A percentile compares a stretch with the other conserved stretches of the same genome.
These are phyloP conservation scores for Kluyveromyces nonfermentans DNA, from an alignment of 805 yeast species.

Conservation along the genomic window DNA sequence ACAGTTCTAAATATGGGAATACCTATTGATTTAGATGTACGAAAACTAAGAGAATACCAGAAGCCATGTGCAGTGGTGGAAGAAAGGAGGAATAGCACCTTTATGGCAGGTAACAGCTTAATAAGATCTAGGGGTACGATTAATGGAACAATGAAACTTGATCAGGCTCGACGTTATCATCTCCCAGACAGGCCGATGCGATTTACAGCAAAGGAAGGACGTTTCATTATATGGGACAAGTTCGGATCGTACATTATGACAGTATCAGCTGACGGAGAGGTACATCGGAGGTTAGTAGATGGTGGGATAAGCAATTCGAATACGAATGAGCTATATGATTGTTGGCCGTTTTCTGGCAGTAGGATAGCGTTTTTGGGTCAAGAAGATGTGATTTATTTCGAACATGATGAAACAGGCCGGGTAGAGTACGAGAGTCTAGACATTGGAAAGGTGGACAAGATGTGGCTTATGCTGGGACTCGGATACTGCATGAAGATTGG, in stretches of 20 bases:
- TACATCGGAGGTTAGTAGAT: not conserved
- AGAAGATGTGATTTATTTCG: not conserved
- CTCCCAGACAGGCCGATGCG: not conserved
- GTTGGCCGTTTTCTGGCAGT: not conserved
- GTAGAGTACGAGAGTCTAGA: not conserved
- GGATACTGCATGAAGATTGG: not conserved
- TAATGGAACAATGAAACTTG: slow-evolving; percentile 1
- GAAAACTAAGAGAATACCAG: not conserved
- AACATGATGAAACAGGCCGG: not conserved
- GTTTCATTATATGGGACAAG: slow-evolving; percentile 1
- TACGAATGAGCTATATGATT: not conserved
- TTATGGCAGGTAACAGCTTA: slow-evolving; percentile 1
- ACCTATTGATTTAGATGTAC: not conserved
- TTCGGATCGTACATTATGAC: not conserved
- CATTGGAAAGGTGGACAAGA: not conserved
- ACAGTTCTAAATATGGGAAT: slow-evolving; percentile 2
- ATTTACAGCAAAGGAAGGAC: not conserved
- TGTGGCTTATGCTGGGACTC: not conserved
- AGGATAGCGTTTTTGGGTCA: not conserved
- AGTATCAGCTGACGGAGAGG: slow-evolving; percentile 1
- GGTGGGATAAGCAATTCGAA: not conserved
- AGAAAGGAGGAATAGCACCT: not conserved
- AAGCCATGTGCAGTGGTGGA: not conserved
- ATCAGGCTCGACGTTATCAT: not conserved
- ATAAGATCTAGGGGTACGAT: slow-evolving; percentile 3